Percentiles rank a stretch among this genome's conserved stretches.
These are phyloP conservation scores for Athelia psychrophila DNA, from an alignment of 1,284 basidiomycete genomes.

Conservation along the genomic window DNA sequence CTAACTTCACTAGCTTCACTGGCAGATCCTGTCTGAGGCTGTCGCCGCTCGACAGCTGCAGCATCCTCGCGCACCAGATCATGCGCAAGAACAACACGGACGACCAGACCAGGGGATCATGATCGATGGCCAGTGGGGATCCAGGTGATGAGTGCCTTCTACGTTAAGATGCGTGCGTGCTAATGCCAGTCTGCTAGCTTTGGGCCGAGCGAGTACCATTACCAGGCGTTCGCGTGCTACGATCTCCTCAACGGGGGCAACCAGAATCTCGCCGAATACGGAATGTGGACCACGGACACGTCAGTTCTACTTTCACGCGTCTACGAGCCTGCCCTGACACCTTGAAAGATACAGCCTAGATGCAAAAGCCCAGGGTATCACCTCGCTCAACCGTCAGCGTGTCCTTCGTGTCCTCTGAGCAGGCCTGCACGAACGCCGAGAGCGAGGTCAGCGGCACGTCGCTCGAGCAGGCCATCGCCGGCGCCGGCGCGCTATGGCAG, in stretches of 20 bases:
- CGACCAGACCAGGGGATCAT: constrained; percentile 54
- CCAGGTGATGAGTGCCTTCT: constrained; percentile 37
- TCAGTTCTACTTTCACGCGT: constrained; percentile 21
- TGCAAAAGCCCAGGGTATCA: constrained; percentile 59
- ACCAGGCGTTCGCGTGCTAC: constrained; percentile 68
- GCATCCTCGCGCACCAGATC: constrained; percentile 51
- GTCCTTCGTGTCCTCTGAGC: constrained; percentile 59
- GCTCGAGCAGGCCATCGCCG: constrained; percentile 53
- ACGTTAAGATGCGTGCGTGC: background rate
- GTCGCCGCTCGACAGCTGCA: constrained; percentile 62
- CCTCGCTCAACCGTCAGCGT: constrained; percentile 64
- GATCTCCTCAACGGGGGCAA: constrained; percentile 59
- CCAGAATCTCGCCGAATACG: constrained; percentile 59
- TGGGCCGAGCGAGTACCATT: constrained; percentile 53
- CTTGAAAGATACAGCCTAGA: constrained; percentile 49
- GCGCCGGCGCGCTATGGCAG: constrained; percentile 59
- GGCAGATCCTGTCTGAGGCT: too few species aligned
- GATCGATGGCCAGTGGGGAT: constrained; percentile 59
- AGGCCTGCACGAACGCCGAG: constrained; percentile 67
- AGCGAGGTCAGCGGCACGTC: constrained; percentile 51
- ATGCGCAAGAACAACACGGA: constrained; percentile 63
- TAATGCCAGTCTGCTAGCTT: constrained; percentile 38
- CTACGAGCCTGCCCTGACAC: background rate
- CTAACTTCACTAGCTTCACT: too few species aligned
- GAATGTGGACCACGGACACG: constrained; percentile 64